phyloP scores from a whole-genome alignment of 108 stramenopile genomes.

The Parietichytrium sp. region DNA sequence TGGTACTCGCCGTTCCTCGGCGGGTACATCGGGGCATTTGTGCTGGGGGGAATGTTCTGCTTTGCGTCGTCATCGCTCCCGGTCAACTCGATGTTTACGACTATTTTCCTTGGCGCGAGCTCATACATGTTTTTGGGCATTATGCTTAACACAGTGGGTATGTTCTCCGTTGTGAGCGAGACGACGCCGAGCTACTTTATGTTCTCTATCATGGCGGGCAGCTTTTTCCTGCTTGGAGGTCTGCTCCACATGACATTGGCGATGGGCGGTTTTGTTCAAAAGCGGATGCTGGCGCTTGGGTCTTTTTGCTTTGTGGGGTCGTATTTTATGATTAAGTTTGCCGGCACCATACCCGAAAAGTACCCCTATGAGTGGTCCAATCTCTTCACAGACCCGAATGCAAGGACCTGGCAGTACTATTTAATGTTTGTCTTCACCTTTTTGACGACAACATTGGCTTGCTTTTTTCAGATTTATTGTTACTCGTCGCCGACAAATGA shows the following conservation, averaged over 20 bases:
- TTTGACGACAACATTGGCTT: not conserved
- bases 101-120: not conserved
- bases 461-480: not conserved
- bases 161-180: not conserved
- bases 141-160: not conserved
- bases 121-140: conserved; percentile 3
- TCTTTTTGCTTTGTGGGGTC: not conserved
- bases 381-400: not conserved
- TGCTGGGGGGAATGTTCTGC: not conserved
- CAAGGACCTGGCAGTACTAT: conserved; percentile 10
- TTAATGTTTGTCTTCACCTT: not conserved
- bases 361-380: not conserved
- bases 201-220: not conserved
- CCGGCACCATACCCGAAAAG: not conserved
- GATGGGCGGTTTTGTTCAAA: not conserved
- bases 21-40: not conserved
- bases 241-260: not conserved
- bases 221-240: not conserved
- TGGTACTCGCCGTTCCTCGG: not conserved
- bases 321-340: not conserved
- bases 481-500: no score
- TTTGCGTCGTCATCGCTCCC: not conserved
- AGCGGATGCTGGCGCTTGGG: not conserved
- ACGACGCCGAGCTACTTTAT: not conserved
- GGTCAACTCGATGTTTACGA: not conserved